Evolutionary conservation across 192 early-diverging fungal genomes (phyloP), one percentile per base, ranked within the genome.

Genomic region (Geosiphon pyriformis): DNA sequence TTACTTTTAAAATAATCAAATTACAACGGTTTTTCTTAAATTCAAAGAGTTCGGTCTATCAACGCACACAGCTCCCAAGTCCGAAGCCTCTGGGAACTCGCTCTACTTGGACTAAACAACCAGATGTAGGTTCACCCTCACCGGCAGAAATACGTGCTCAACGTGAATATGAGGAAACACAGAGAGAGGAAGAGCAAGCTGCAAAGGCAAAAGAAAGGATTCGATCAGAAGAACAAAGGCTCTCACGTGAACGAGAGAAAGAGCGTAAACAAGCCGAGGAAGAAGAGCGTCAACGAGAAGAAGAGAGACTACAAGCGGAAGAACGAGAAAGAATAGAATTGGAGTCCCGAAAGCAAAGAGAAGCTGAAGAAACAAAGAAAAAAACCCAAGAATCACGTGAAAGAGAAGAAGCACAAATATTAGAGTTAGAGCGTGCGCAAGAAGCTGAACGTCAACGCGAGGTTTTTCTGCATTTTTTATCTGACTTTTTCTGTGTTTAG

Each of bases 311-410:
- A 51, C 22, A 70, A 70, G 26, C 73, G 70, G 68, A 65, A 20
- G 66, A 70, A 29, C 61, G 65, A 32, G 61, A 70, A n/a, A 67
- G 73, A 18, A n/a, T 67, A 29, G 70, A 69, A 60, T 59, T 61
- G 34, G 72, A 74, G 64, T 66, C 65, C 2, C 69, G 76, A 31
- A 69, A 75, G 53, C 73, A 76, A 59, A 68, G 74, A 58, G 80
- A 79, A 12, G 52, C 72, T 20, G 66, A 70, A 49, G 25, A 65
- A n/a, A n/a, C n/a, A n/a, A n/a, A n/a, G n/a, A n/a, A n/a, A n/a
- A n/a, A n/a, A n/a, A n/a, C n/a, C n/a, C n/a, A n/a, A n/a, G n/a
- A n/a, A n/a, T n/a, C n/a, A n/a, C n/a, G n/a, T n/a, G n/a, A n/a
- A n/a, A n/a, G n/a, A 69, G 50, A 47, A 70, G 61, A 46, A 50